Conservation (phyloP, 306 rosid genomes). For the Fagus sylvatica region DNA sequence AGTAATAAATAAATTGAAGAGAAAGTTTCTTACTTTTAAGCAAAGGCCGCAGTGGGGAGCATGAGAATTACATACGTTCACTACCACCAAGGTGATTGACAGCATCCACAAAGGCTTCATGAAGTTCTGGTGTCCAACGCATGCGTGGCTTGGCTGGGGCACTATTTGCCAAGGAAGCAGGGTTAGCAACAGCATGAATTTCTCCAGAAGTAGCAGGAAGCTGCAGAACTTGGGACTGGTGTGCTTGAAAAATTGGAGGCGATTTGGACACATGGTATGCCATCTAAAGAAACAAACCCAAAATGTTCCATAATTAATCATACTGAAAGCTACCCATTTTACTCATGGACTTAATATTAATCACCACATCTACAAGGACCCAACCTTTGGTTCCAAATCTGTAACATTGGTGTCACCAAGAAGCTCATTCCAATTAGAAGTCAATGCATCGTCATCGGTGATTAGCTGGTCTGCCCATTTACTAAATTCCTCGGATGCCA, state of each 20-base stretch:
- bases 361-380: slow-evolving; percentile 24
- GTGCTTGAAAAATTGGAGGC: slow-evolving; percentile 46
- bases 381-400: slow-evolving; percentile 88
- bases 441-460: slow-evolving; percentile 73
- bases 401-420: slow-evolving; percentile 62
- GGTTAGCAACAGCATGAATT: slow-evolving; percentile 41
- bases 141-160: slow-evolving; percentile 77
- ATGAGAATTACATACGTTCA: slow-evolving; percentile 72
- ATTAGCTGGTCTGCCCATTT: slow-evolving; percentile 96
- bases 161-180: slow-evolving; percentile 62
- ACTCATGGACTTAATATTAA: slow-evolving; percentile 27
- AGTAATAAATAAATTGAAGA: slow-evolving; percentile 21
- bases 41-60: slow-evolving; percentile 17
- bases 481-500: slow-evolving; percentile 69
- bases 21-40: slow-evolving; percentile 32
- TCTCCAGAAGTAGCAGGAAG: slow-evolving; percentile 60
- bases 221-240: slow-evolving; percentile 62
- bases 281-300: slow-evolving; percentile 59
- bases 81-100: slow-evolving; percentile 95
- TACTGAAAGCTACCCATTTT: slow-evolving; percentile 28
- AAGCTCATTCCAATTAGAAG: slow-evolving; percentile 84
- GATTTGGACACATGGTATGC: slow-evolving; percentile 57
- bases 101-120: slow-evolving; percentile 98
- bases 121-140: slow-evolving; percentile 99
- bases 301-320: slow-evolving; percentile 14